phyloP scores from a whole-genome alignment of 2,329 filamentous ascomycete species.

The Botryotinia narcissicola region DNA sequence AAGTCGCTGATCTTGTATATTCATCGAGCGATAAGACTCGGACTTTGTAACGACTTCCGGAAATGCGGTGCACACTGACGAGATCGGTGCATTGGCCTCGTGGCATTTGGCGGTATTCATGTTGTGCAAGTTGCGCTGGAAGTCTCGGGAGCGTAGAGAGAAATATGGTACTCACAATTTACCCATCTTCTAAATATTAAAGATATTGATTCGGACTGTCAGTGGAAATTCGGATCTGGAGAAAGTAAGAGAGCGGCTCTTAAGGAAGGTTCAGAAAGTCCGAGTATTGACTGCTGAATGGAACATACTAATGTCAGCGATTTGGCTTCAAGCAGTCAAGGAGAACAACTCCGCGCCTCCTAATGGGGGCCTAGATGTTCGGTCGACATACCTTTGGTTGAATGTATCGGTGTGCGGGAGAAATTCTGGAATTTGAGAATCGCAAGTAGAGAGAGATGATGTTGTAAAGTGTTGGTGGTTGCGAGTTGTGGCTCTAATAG shows the following conservation, averaged over 20 bases:
- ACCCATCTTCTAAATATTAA: constrained; percentile 22
- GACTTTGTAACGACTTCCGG: background rate
- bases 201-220: background rate
- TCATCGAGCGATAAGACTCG: background rate
- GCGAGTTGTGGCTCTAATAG: background rate
- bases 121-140: constrained; percentile 13
- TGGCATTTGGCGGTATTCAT: background rate
- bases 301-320: constrained; percentile 4
- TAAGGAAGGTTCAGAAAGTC: background rate
- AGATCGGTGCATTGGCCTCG: constrained; percentile 15
- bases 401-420: background rate
- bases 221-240: background rate
- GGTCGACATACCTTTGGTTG: constrained; percentile 1
- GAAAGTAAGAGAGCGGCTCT: constrained; percentile 20
- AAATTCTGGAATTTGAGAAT: background rate
- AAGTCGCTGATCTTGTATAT: background rate
- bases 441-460: background rate
- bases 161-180: constrained; percentile 23
- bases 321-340: background rate
- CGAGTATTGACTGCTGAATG: background rate
- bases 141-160: background rate
- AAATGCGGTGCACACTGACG: constrained; percentile 4
- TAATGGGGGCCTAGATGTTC: background rate
- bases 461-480: background rate
- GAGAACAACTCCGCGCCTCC: background rate